Evolutionary conservation across 352 stramenopile species (phyloP).

Genomic region (Globisporangium okanoganense): DNA sequence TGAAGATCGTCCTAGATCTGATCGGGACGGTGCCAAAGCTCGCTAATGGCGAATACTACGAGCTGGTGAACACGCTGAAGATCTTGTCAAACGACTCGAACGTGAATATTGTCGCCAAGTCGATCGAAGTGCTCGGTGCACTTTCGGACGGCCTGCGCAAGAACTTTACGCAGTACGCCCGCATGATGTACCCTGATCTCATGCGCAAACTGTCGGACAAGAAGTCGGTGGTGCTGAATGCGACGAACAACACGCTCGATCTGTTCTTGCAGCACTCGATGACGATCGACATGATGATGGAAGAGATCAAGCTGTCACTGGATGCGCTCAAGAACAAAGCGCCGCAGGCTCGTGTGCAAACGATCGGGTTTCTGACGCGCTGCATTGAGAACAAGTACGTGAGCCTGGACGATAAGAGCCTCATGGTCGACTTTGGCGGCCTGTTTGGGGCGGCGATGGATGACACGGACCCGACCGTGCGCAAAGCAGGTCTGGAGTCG

Average conservation of each 20-base stretch:
- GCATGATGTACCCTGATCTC: constrained; percentile 72
- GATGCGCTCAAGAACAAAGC: constrained; percentile 83
- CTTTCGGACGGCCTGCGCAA: constrained; percentile 77
- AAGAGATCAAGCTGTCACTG: constrained; percentile 69
- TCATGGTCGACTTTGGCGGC: constrained; percentile 61
- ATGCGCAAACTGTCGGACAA: constrained; percentile 87
- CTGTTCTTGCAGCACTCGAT: constrained; percentile 77
- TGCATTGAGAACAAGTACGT: constrained; percentile 70
- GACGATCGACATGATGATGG: constrained; percentile 87
- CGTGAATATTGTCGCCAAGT: constrained; percentile 85
- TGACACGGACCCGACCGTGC: constrained; percentile 76
- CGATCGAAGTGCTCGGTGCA: constrained; percentile 78
- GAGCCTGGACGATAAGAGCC: constrained; percentile 49
- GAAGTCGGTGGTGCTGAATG: constrained; percentile 77
- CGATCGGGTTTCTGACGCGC: constrained; percentile 60
- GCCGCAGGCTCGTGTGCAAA: constrained; percentile 72
- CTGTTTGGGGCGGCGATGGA: constrained; percentile 66
- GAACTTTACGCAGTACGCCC: constrained; percentile 75
- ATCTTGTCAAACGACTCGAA: constrained; percentile 79
- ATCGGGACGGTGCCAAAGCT: constrained; percentile 84
- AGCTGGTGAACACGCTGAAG: constrained; percentile 83
- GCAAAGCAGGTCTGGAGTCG: constrained; percentile 67
- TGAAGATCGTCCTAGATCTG: constrained; percentile 83
- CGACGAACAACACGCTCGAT: constrained; percentile 82
- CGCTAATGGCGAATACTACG: constrained; percentile 83